Evolutionary conservation across 2,329 filamentous ascomycete genomes (phyloP), one percentile per base, ranked within the genome.

Genomic region (Didymella lethalis): DNA sequence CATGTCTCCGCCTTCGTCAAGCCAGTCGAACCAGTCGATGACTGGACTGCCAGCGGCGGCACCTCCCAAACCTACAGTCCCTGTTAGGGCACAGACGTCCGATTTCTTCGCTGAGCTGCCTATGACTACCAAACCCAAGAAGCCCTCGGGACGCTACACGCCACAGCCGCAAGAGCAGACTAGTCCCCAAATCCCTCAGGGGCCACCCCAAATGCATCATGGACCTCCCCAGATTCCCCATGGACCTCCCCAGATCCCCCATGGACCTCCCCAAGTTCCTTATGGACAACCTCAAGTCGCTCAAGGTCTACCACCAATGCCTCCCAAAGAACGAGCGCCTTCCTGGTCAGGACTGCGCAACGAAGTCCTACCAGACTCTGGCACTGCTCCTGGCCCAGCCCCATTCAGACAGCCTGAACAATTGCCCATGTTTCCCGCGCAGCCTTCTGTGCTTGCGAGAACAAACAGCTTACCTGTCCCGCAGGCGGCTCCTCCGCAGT

Each of bases 91-190:
- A 10, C 58, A 62, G 34, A 75, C 73, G 4, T 76, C 64, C 54
- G 79, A 79, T 11, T 83, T 84, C 68, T 83, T 84, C 54, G 81
- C 76, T 20, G 82, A 84, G 57, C 68, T 84, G 5, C 81, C 81
- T 20, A 65, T 82, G 11, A 73, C 75, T 0, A 66, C 76, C 0
- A 82, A 81, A 60, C 75, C 79, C 16, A 76, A 68, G 16, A 76
- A 67, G 48, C 67, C 74, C n/a, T 67, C 77, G 14, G 73, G 76
- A 46, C 70, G 76, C 47, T 77, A 78, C 54, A 77, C 76, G 20
- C 75, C 77, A n/a, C 75, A 77, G 31, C 75, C 70, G 16, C 62
- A 61, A 14, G 48, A 62, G 8, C 71, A 18, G 66, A 67, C 23
- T 72, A 73, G 36, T 66, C 65, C 70, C 14, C 66, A 65, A n/a